Base-by-base conservation (phyloP, 805 yeast species). In the Myxozyma neglecta region DNA sequence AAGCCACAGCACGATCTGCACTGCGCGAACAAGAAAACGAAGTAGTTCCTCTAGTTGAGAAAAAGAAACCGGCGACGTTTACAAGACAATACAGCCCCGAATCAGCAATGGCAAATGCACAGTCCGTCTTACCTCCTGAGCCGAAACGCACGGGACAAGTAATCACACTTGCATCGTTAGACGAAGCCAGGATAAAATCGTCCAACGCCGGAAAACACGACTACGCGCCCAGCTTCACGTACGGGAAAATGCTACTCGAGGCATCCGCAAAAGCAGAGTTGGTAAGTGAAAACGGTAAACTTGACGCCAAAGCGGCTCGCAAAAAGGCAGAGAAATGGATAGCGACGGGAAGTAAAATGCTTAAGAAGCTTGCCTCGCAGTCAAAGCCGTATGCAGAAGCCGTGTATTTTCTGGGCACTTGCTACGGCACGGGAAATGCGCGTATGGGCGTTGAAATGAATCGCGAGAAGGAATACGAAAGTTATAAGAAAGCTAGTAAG, bases 241-340 rank as follows among this genome's bases (percentile, higher is more conserved):
- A 87, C 83, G 87, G 89, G n/a, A 80, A 82, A 63, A 75, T 79
- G 14, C 73, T 87, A 36, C 72, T 86, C 24, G 85, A 81, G 64
- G 80, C 85, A 0, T 66, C 79, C 29, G 69, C 73, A 6, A 57
- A 49, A 13, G 67, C 75, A 37, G 73, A 76, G 81, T 48, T 82
- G 16, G 77, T 75, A 11, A 76, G 74, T 58, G 60, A 79, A 24
- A 58, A 76, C 74, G 67, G 74, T 69, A 61, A 74, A 77, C 64
- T 74, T 74, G 70, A 76, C 71, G 69, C 75, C 14, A 80, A 80
- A 49, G 82, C 80, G 44, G 75, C 83, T 56, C 74, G 76, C 42
- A 79, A 80, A 59, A 86, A 85, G 69, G 77, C 83, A 56, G 83
- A 81, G 49, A 79, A 79, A 36, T 86, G 88, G 73, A 71, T 81